Percentiles rank a stretch among this genome's conserved stretches.
These are phyloP conservation scores for Coemansia biformis DNA, from an alignment of 192 early-diverging fungal genomes.

Conservation along the genomic window DNA sequence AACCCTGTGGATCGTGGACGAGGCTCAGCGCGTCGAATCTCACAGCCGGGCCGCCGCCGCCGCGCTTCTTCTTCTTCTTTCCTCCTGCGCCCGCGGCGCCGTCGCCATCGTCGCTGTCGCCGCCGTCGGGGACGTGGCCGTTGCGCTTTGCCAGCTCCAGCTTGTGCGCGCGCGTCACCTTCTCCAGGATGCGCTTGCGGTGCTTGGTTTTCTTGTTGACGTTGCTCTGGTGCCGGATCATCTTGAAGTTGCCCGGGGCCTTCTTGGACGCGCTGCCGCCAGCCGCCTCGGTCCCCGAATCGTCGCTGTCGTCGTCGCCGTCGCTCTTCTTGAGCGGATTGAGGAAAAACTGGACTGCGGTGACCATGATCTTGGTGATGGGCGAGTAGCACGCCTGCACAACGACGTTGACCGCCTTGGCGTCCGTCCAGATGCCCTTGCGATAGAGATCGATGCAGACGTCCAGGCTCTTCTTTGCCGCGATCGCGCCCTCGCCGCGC, in stretches of 20 bases:
- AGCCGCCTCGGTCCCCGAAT: conserved; percentile 55
- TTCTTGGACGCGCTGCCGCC: conserved; percentile 13
- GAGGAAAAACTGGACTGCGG: conserved; percentile 92
- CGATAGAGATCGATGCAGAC: conserved; percentile 96
- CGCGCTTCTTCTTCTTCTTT: conserved; percentile 60
- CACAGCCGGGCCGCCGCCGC: conserved; percentile 65
- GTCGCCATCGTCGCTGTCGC: conserved; percentile 24
- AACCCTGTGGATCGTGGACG: conserved; percentile 96
- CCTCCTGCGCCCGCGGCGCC: conserved; percentile 6
- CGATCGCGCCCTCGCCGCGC: conserved; percentile 70
- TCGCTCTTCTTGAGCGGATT: conserved; percentile 60
- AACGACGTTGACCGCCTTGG: conserved; percentile 98
- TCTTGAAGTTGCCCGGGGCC: conserved; percentile 59
- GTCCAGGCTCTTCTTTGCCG: conserved; percentile 94
- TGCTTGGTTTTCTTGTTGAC: conserved; percentile 87
- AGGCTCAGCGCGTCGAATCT: conserved; percentile 93
- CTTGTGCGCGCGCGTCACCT: conserved; percentile 53
- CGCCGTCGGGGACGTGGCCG: conserved; percentile 24
- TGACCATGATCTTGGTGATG: conserved; percentile 84
- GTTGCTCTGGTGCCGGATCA: conserved; percentile 69
- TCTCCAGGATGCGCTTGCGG: conserved; percentile 68
- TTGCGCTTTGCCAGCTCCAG: conserved; percentile 56
- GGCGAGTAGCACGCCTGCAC: conserved; percentile 93
- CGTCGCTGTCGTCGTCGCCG: conserved; percentile 59
- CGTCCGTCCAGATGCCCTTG: conserved; percentile 97